phyloP scores from a whole-genome alignment of 176 grass and related monocot genomes.

The Stipa capillata region DNA sequence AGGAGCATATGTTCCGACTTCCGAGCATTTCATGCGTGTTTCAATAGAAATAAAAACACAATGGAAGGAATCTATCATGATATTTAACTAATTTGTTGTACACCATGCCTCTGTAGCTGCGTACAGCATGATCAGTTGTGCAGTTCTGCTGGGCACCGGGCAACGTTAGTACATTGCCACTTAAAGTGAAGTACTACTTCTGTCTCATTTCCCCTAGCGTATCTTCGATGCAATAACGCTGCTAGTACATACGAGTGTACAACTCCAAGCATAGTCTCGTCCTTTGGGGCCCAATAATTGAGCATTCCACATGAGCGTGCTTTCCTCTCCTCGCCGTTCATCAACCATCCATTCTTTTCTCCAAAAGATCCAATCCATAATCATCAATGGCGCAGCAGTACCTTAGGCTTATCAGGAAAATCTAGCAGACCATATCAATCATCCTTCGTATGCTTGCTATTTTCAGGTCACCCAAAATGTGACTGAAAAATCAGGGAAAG shows the following conservation, averaged over 20 bases:
- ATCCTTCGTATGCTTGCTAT: neutral
- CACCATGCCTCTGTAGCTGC: neutral
- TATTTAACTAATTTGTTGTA: neutral
- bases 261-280: neutral
- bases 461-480: neutral
- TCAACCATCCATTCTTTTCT: too few species aligned
- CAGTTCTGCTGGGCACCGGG: neutral
- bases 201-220: neutral
- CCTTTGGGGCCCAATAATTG: neutral
- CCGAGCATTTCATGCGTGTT: neutral
- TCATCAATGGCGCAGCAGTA: neutral
- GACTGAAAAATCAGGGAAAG: neutral
- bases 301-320: neutral
- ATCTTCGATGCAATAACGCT: neutral
- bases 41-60: neutral
- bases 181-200: neutral
- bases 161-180: neutral
- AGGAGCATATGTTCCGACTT: constrained; percentile 13
- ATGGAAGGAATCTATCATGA: neutral
- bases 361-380: neutral
- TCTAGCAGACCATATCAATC: neutral
- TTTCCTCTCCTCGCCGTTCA: neutral
- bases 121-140: too few species aligned
- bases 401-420: neutral
- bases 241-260: neutral